These are phyloP conservation scores for Colletotrichum euphorbiae DNA, from an alignment of 2,329 filamentous ascomycete genomes.

Conservation along the genomic window DNA sequence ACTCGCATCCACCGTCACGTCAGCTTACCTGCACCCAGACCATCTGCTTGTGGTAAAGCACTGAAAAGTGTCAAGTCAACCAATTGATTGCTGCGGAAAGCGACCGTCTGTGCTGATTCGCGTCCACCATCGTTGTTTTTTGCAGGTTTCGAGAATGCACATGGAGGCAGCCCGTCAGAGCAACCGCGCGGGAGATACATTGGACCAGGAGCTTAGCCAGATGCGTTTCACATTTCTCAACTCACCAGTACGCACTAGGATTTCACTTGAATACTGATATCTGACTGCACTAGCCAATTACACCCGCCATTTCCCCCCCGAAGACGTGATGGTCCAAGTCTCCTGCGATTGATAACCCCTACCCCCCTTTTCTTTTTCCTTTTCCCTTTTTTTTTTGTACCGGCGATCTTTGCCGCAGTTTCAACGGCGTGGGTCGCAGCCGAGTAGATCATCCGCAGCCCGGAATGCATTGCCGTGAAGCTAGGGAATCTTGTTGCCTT, in stretches of 20 bases:
- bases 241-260: background rate
- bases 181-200: slow-evolving; percentile 1
- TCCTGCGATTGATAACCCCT: background rate
- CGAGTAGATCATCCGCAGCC: slow-evolving; percentile 2
- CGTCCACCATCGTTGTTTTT: background rate
- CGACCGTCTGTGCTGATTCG: background rate
- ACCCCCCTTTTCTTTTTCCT: too few relatives aligned
- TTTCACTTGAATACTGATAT: too few relatives aligned
- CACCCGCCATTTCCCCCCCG: too few relatives aligned
- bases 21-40: slow-evolving; percentile 3
- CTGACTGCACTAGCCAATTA: too few relatives aligned
- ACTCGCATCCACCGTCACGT: background rate
- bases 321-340: background rate
- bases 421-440: background rate
- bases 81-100: background rate
- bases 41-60: background rate
- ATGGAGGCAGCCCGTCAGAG: background rate
- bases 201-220: background rate
- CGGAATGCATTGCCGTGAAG: slow-evolving; percentile 6
- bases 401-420: slow-evolving; percentile 3
- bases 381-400: background rate
- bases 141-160: background rate
- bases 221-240: background rate
- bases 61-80: background rate
- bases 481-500: background rate